A percentile compares a stretch with the other conserved stretches of the same genome.
Evolutionary conservation across 768 basidiomycete genomes (phyloP).

Genomic region (Sporobolomyces phaffii): DNA sequence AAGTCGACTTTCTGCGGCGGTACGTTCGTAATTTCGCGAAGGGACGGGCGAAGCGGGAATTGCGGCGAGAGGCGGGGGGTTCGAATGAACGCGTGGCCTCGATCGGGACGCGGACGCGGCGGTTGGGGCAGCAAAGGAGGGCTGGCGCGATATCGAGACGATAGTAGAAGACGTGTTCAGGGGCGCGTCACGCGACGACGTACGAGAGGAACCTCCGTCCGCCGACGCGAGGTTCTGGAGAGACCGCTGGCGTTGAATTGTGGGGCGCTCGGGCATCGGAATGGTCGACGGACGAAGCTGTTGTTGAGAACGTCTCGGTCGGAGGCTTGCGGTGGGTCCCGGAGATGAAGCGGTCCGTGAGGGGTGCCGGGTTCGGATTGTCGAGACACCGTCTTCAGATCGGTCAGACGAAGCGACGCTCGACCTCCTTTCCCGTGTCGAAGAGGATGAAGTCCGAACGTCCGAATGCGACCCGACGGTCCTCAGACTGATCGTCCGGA

Average conservation of each 20-base stretch:
- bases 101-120: slow-evolving; percentile 12
- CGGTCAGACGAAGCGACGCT: not conserved
- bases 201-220: not conserved
- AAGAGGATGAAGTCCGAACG: not conserved
- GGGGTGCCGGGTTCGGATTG: not conserved
- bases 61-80: not conserved
- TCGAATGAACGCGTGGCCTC: slow-evolving; percentile 15
- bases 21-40: not conserved
- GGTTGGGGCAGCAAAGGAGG: slow-evolving; percentile 32
- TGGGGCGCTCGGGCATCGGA: not conserved
- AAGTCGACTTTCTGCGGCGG: not conserved
- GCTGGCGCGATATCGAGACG: not conserved
- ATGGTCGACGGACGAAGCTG: slow-evolving; percentile 6
- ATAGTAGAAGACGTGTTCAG: too few relatives aligned
- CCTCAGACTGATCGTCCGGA: slow-evolving; percentile 14
- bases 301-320: slow-evolving; percentile 15
- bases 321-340: not conserved
- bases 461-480: not conserved
- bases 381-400: not conserved
- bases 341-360: not conserved
- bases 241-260: slow-evolving; percentile 20
- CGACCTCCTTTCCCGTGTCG: not conserved
- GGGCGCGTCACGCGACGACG: not conserved
- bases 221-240: slow-evolving; percentile 19
- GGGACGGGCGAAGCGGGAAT: not conserved